Evolutionary conservation across 139 green algal genomes (phyloP).

Genomic region (Parachlorella kessleri): DNA sequence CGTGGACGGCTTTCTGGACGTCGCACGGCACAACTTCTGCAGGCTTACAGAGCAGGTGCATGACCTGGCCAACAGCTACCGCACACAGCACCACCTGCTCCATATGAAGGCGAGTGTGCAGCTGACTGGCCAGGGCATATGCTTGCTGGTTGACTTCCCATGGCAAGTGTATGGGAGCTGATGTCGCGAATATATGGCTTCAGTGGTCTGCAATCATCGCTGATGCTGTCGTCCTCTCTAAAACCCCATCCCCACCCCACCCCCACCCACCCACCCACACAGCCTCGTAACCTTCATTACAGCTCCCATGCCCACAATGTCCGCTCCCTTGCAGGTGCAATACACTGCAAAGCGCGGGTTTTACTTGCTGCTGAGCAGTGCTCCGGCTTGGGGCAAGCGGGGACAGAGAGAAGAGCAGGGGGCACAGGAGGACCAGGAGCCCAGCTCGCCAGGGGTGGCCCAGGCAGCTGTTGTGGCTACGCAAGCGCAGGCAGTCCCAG

Average conservation of each 20-base stretch:
- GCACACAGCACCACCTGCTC: conserved; percentile 37
- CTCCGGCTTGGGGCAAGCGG: neutral
- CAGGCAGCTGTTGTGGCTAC: too few species aligned
- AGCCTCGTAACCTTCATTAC: too few species aligned
- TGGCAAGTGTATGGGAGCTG: too few species aligned
- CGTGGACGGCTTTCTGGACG: conserved; percentile 78
- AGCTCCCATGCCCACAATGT: too few species aligned
- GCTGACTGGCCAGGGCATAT: too few species aligned
- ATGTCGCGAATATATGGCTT: too few species aligned
- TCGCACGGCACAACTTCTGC: conserved; percentile 79
- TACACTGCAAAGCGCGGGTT: conserved; percentile 62
- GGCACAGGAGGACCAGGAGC: neutral
- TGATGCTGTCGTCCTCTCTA: too few species aligned
- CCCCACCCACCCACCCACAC: too few species aligned
- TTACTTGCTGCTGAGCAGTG: conserved; percentile 51
- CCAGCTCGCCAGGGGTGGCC: neutral
- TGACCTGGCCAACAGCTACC: conserved; percentile 54
- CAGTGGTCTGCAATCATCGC: too few species aligned
- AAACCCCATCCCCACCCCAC: too few species aligned
- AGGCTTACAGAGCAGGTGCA: conserved; percentile 80
- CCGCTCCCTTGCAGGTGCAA: neutral
- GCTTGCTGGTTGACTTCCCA: too few species aligned
- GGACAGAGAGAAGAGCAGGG: neutral
- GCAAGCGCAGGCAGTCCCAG: too few species aligned
- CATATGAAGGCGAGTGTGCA: conserved; percentile 53